Base-by-base conservation (phyloP, 192 early-diverging fungal species). In the Chytriomyces sp. region DNA sequence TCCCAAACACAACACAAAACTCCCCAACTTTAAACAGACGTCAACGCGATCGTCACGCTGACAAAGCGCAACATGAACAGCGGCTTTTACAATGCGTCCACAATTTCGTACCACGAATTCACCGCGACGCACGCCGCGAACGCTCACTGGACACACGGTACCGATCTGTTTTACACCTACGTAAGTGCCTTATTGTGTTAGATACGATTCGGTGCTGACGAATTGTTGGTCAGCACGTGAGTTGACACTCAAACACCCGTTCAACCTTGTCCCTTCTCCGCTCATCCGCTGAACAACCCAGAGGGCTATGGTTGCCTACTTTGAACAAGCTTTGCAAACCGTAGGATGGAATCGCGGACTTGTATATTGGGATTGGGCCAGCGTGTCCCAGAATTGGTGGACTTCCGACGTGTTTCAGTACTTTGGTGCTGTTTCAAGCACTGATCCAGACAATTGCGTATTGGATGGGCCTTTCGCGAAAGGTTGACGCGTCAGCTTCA, bases 161-260 rank as follows among this genome's bases (percentile, higher is more conserved):
- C 58, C 57, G 69, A 54, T n/a, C 53, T 39, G 36, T 70, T 70
- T 30, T 70, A 59, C 36, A 19, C 41, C 7, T 70, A 70, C 69
- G 41, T 44, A 19, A 44, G 41, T 44, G 41, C 7, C 19, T 44
- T 44, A 10, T 44, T 7, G 7, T 44, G 7, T 19, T 44, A 10
- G 41, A 10, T 44, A 7, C 8, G 41, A 19, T n/a, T n/a, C n/a
- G n/a, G n/a, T n/a, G n/a, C n/a, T n/a, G n/a, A n/a, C 19, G 41
- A 7, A 44, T 44, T 44, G 41, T 7, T 44, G 7, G 8, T 44
- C 41, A n/a, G n/a, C 7, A 7, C 8, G 19, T 10, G 19, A 44
- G 7, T 44, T 44, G 8, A 44, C 19, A 10, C 7, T 44, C 41
- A n/a, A n/a, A n/a, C n/a, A n/a, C n/a, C n/a, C n/a, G n/a, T n/a